Base-by-base conservation (phyloP, 1,284 basidiomycete genomes). In the Rhodotorula glutinis region DNA sequence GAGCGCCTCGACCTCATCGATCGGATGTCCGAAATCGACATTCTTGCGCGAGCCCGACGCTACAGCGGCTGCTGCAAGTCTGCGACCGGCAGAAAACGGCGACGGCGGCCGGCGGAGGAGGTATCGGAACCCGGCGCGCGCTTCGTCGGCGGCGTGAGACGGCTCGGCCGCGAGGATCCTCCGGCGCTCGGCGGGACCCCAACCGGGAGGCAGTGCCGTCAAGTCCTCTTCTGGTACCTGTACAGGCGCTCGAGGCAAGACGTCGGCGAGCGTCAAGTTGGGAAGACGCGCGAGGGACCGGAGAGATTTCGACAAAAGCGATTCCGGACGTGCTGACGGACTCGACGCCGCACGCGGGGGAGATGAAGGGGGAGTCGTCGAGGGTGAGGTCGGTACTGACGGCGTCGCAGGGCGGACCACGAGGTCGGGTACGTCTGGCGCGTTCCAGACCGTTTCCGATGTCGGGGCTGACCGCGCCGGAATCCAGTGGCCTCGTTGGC, bases 241-340 rank as follows among this genome's bases (percentile, higher is more conserved):
- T 23, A 27, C 60, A 9, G 59, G 23, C 14, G 59, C 30, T n/a
- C 57, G 57, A 4, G 64, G 64, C 14, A 63, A 41, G 43, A 72
- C 59, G 30, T 57, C 56, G 14, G 56, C 43, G 21, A 59, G 40
- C 19, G 58, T 59, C 19, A 59, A 49, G 53, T 73, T 73, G 4
- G 71, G 71, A 1, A 73, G 62, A 14, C 60, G 65, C 1, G 66
- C 57, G 63, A 73, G 66, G 1, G 69, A 66, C 3, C 66, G 62
- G 1, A 73, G 57, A 10, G 71, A 73, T 38, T 69, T 71, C 16
- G 71, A 69, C 17, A 73, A 60, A 23, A 73, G 60, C 13, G 62
- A 56, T 11, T 47, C 38, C 8, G 64, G 53, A 2, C 60, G 49
- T 0, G 43, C 29, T 1, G 49, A n/a, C 13, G 49, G 23, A 3